phyloP scores from a whole-genome alignment of 164 flowering plant species.

The Aristolochia contorta region DNA sequence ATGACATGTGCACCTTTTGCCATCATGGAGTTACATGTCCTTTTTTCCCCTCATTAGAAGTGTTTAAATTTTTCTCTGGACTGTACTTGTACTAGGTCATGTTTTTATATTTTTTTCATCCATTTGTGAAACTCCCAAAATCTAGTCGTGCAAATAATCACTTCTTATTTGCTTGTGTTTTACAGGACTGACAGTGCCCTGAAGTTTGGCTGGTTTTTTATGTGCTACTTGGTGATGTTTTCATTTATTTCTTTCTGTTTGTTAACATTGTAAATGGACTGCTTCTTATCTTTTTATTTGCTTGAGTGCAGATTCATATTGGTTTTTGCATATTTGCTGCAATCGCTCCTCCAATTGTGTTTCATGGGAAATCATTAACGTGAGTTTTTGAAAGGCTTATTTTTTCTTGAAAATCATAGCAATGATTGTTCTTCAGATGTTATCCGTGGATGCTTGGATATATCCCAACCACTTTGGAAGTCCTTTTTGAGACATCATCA shows the following conservation, averaged over 20 bases:
- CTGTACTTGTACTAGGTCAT: not conserved
- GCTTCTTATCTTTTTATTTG: slow-evolving; percentile 3
- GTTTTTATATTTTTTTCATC: not conserved
- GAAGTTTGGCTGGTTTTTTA: slow-evolving; percentile 73
- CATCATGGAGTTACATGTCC: not conserved
- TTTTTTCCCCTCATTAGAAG: no score
- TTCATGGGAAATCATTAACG: slow-evolving; percentile 86
- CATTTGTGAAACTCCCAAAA: not conserved
- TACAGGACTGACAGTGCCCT: slow-evolving; percentile 83
- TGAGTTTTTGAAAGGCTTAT: slow-evolving; percentile 32
- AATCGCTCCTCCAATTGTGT: slow-evolving; percentile 93
- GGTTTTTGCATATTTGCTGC: slow-evolving; percentile 90
- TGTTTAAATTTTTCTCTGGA: no score
- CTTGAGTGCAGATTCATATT: slow-evolving; percentile 67
- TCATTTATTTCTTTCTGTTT: not conserved
- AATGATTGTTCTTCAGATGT: no score
- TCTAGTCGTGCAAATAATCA: not conserved
- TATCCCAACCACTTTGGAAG: no score
- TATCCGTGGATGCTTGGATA: no score
- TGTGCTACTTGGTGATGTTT: slow-evolving; percentile 56
- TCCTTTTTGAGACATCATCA: no score
- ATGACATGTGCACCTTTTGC: not conserved
- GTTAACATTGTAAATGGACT: not conserved
- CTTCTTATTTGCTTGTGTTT: slow-evolving; percentile 6
- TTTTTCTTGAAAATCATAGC: not conserved